These are phyloP conservation scores for Termitomyces sp. DNA, from an alignment of 768 basidiomycete genomes.

Conservation along the genomic window DNA sequence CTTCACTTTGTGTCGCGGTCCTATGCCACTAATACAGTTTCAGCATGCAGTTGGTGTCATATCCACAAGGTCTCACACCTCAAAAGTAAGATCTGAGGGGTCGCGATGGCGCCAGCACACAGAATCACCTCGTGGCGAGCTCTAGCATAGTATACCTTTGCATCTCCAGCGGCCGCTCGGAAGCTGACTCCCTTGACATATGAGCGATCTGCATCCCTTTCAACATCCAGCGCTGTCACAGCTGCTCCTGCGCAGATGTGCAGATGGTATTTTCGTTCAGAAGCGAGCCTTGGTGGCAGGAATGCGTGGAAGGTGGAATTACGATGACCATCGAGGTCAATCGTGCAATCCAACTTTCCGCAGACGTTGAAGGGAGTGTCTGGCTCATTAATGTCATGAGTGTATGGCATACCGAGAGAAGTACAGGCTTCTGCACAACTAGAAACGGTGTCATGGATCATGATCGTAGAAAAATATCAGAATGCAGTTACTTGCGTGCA, in stretches of 20 bases:
- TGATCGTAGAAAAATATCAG: background rate
- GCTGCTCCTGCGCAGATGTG: conserved; percentile 17
- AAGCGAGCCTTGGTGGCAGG: conserved; percentile 13
- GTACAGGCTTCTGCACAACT: conserved; percentile 8
- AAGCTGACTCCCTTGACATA: conserved; percentile 1
- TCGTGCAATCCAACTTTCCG: conserved; percentile 17
- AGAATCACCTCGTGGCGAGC: conserved; percentile 22
- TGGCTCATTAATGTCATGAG: conserved; percentile 16
- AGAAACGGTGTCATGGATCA: no score
- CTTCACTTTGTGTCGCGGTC: conserved; percentile 30
- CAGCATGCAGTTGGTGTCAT: background rate
- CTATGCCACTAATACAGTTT: conserved; percentile 33
- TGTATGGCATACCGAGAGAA: conserved; percentile 18
- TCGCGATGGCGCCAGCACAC: conserved; percentile 36
- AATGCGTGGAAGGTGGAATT: conserved; percentile 20
- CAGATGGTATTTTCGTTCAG: conserved; percentile 13
- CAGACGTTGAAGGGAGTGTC: conserved; percentile 14
- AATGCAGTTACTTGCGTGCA: background rate
- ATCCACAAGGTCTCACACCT: conserved; percentile 13
- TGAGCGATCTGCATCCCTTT: background rate
- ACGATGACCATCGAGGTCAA: conserved; percentile 15
- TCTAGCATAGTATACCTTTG: background rate
- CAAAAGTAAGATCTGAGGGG: conserved; percentile 37
- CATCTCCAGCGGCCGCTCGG: background rate
- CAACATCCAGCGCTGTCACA: conserved; percentile 14